phyloP scores from a whole-genome alignment of 352 stramenopile species.

The Hyaloperonospora arabidopsidis region DNA sequence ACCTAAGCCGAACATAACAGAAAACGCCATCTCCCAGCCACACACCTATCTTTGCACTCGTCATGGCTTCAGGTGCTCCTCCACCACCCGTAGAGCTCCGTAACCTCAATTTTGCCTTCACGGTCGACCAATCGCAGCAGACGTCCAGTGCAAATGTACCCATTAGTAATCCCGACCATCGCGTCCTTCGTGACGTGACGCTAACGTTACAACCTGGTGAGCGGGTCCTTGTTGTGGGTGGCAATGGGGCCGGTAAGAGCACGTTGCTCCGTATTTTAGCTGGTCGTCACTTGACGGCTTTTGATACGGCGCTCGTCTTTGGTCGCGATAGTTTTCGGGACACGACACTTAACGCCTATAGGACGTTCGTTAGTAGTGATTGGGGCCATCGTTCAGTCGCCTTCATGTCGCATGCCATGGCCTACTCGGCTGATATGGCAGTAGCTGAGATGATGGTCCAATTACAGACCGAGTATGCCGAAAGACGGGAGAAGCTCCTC shows the following conservation, averaged over 20 bases:
- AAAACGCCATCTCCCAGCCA: too few relatives aligned
- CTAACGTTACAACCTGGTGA: slow-evolving; percentile 76
- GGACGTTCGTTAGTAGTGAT: slow-evolving; percentile 92
- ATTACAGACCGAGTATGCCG: slow-evolving; percentile 89
- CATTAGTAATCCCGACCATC: slow-evolving; percentile 32
- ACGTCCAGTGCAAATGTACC: slow-evolving; percentile 16
- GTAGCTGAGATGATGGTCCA: slow-evolving; percentile 96
- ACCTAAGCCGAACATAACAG: too few relatives aligned
- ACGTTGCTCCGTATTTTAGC: slow-evolving; percentile 92
- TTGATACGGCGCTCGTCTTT: slow-evolving; percentile 75
- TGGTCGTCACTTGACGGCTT: slow-evolving; percentile 90
- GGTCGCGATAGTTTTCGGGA: slow-evolving; percentile 93
- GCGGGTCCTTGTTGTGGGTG: slow-evolving; percentile 90
- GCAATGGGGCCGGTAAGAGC: slow-evolving; percentile 92
- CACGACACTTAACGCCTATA: slow-evolving; percentile 89
- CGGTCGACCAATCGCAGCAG: slow-evolving; percentile 53
- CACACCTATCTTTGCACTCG: too few relatives aligned
- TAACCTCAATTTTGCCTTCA: slow-evolving; percentile 61
- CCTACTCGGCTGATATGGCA: slow-evolving; percentile 90
- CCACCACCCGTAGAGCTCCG: slow-evolving; percentile 44
- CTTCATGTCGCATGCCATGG: slow-evolving; percentile 88
- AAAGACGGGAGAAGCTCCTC: slow-evolving; percentile 90
- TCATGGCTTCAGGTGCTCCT: too few relatives aligned
- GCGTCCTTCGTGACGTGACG: slow-evolving; percentile 84
- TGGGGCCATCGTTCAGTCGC: slow-evolving; percentile 94